Conservation (phyloP, 768 basidiomycete species). For the Auricularia heimuer region DNA sequence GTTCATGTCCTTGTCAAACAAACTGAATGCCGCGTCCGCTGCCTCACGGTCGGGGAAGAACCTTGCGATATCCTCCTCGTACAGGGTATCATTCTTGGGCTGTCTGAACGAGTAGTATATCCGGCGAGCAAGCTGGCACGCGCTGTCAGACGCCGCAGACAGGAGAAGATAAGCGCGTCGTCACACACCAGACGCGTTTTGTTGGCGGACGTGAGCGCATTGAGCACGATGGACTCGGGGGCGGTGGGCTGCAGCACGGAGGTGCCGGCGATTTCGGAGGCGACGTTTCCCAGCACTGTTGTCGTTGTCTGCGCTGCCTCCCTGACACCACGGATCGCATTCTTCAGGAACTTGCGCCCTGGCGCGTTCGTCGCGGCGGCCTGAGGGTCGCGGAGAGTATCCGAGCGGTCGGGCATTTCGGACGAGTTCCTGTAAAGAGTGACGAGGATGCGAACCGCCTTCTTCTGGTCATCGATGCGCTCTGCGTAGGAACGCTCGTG, state of each 20-base stretch:
- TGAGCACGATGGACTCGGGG: conserved; percentile 69
- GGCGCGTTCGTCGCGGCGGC: conserved; percentile 21
- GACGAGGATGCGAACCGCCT: conserved; percentile 59
- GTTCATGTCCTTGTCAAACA: conserved; percentile 65
- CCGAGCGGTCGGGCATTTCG: conserved; percentile 58
- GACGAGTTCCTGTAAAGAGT: conserved; percentile 70
- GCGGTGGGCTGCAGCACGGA: conserved; percentile 74
- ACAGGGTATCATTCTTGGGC: conserved; percentile 45
- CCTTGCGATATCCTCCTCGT: conserved; percentile 57
- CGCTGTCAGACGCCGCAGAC: not conserved
- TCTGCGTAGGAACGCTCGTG: conserved; percentile 76
- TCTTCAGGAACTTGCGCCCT: conserved; percentile 61
- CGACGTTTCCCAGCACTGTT: conserved; percentile 57
- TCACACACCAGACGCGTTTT: conserved; percentile 55
- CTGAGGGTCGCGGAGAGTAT: conserved; percentile 40
- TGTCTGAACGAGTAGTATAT: conserved; percentile 79
- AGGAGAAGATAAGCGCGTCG: not conserved
- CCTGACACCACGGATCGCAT: conserved; percentile 59
- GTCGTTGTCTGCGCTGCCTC: conserved; percentile 74
- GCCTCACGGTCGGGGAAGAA: conserved; percentile 62
- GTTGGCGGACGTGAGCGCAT: conserved; percentile 68
- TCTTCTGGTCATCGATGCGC: conserved; percentile 75
- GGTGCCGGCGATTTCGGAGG: conserved; percentile 49
- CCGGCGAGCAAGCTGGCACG: conserved; percentile 60
- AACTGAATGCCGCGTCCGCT: conserved; percentile 53